Conservation (phyloP, 495 filamentous ascomycete genomes). For the Penicillium argentinense region DNA sequence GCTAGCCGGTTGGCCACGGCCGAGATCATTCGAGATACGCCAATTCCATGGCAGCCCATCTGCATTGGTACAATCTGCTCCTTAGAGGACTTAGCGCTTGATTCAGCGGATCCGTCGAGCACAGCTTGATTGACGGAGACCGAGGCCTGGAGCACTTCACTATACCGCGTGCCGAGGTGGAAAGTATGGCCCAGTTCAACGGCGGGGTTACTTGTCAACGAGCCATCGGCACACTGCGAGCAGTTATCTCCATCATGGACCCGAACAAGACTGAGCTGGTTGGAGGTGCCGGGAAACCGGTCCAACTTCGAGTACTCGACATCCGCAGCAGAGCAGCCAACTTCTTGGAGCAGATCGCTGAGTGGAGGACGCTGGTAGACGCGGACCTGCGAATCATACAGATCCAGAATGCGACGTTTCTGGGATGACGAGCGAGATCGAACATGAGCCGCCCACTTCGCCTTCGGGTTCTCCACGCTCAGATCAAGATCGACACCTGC, state of each 20-base stretch:
- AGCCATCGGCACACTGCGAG: slow-evolving; percentile 62
- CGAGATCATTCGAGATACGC: slow-evolving; percentile 86
- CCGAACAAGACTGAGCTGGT: slow-evolving; percentile 57
- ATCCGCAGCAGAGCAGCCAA: slow-evolving; percentile 28
- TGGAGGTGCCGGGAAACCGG: slow-evolving; percentile 38
- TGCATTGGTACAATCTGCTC: slow-evolving; percentile 58
- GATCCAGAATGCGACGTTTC: slow-evolving; percentile 36
- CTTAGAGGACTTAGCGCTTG: slow-evolving; percentile 15
- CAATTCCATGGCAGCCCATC: slow-evolving; percentile 97
- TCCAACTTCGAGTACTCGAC: slow-evolving; percentile 43
- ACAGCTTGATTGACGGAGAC: slow-evolving; percentile 44
- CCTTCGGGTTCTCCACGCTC: slow-evolving; percentile 59
- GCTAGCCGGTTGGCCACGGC: slow-evolving; percentile 75
- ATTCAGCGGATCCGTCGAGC: slow-evolving; percentile 15
- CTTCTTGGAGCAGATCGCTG: slow-evolving; percentile 36
- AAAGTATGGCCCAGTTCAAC: slow-evolving; percentile 96
- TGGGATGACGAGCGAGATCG: slow-evolving; percentile 22
- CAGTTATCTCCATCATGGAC: slow-evolving; percentile 71
- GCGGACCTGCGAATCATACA: slow-evolving; percentile 47
- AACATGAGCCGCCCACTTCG: slow-evolving; percentile 55
- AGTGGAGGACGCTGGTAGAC: slow-evolving; percentile 46
- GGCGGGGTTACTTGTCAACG: slow-evolving; percentile 64
- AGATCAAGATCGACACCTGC: slow-evolving; percentile 70
- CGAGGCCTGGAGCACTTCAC: slow-evolving; percentile 64
- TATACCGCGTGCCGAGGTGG: slow-evolving; percentile 88